Evolutionary conservation across 306 rosid species (phyloP).

Genomic region (Gynostemma pentaphyllum): DNA sequence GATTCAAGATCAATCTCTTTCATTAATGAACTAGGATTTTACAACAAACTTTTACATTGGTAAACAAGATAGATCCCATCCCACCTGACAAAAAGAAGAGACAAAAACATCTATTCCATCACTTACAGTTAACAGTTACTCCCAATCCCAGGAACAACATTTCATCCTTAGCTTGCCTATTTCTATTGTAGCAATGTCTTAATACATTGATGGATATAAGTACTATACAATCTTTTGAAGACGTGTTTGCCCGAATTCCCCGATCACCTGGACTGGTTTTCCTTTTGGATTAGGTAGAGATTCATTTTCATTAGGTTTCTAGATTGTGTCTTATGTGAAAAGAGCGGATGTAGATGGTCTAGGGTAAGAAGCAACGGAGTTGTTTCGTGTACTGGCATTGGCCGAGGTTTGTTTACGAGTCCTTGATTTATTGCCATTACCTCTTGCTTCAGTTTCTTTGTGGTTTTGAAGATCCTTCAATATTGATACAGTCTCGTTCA

Average conservation of each 20-base stretch:
- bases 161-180: background rate
- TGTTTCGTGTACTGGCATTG: background rate
- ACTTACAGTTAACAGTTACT: background rate
- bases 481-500: constrained; percentile 23
- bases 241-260: background rate
- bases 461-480: constrained; percentile 30
- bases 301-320: background rate
- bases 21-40: background rate
- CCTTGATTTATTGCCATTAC: constrained; percentile 8
- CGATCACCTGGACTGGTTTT: background rate
- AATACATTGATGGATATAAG: background rate
- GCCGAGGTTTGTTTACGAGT: background rate
- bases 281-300: too few species aligned
- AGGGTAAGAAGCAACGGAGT: constrained; percentile 8
- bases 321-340: background rate
- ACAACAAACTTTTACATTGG: background rate
- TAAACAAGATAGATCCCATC: constrained; percentile 2
- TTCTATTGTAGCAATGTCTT: background rate
- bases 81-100: background rate
- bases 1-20: background rate
- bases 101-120: background rate
- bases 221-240: background rate
- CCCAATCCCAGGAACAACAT: background rate
- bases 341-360: constrained; percentile 17
- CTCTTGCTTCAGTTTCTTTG: background rate